Evolutionary conservation across 2,329 filamentous ascomycete species (phyloP).

Genomic region (Apiospora phragmitis): DNA sequence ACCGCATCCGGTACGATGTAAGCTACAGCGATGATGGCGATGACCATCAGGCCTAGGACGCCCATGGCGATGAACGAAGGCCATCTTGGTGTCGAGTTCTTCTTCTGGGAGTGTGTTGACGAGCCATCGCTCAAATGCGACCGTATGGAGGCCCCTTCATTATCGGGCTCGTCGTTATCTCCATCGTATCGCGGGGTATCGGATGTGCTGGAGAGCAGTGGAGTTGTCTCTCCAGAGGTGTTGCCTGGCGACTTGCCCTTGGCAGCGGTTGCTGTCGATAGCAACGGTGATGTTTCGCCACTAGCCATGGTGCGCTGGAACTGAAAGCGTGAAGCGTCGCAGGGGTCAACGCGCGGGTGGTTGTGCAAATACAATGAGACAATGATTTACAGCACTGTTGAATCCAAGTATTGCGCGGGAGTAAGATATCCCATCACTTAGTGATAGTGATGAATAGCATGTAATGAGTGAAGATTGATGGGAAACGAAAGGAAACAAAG

Average conservation of each 20-base stretch:
- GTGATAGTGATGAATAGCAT: not conserved
- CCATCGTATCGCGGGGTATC: constrained; percentile 41
- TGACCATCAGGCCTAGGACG: constrained; percentile 60
- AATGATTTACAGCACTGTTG: constrained; percentile 2
- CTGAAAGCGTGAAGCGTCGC: not conserved
- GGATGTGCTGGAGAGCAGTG: constrained; percentile 45
- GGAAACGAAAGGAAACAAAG: constrained; percentile 2
- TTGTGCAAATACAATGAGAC: not conserved
- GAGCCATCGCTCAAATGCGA: constrained; percentile 26
- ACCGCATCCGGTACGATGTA: constrained; percentile 81
- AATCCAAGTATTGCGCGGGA: not conserved
- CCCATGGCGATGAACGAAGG: constrained; percentile 75
- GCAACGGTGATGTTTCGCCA: constrained; percentile 46
- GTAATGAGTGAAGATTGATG: not conserved
- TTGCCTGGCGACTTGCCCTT: constrained; percentile 25
- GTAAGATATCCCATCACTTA: not conserved
- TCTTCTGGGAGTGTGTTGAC: constrained; percentile 32
- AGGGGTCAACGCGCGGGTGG: not conserved
- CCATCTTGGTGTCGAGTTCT: constrained; percentile 59
- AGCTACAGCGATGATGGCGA: constrained; percentile 73
- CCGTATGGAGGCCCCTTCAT: constrained; percentile 30
- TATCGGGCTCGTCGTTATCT: constrained; percentile 32
- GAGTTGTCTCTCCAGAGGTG: constrained; percentile 47
- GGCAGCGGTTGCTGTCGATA: constrained; percentile 33
- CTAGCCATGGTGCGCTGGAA: constrained; percentile 39